A percentile compares a stretch with the other conserved stretches of the same genome.
Conservation (phyloP, 768 basidiomycete species). For the Pleurotus tuber-regium region DNA sequence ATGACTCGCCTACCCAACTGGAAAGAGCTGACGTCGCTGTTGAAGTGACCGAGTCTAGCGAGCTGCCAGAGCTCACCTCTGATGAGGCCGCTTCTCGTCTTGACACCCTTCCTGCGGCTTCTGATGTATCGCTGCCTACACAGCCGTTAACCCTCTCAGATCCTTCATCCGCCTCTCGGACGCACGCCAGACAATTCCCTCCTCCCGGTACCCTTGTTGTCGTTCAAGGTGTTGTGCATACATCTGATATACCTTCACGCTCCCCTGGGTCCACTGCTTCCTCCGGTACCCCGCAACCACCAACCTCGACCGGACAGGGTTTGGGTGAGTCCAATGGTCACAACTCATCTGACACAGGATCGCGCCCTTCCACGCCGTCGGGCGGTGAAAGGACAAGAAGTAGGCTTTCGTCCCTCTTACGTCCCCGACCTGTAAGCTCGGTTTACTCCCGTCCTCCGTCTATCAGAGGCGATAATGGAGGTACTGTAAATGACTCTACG, state of each 20-base stretch:
- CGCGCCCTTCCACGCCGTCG: conserved; percentile 29
- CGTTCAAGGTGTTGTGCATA: conserved; percentile 55
- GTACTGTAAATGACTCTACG: conserved; percentile 11
- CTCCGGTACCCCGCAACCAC: no score
- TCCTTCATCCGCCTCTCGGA: neutral
- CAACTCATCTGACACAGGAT: conserved; percentile 5
- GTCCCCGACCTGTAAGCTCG: conserved; percentile 30
- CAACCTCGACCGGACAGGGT: conserved; percentile 3
- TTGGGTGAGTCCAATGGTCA: neutral
- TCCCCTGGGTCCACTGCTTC: no score
- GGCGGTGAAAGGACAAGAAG: conserved; percentile 23
- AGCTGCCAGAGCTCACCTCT: neutral
- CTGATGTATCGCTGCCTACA: neutral
- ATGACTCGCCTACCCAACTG: no score
- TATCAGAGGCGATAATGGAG: neutral
- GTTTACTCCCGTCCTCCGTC: conserved; percentile 9
- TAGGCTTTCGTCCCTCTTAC: conserved; percentile 28
- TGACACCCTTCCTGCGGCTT: neutral
- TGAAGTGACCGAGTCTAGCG: neutral
- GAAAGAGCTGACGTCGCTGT: no score
- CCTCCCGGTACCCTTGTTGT: conserved; percentile 79
- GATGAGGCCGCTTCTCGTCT: neutral
- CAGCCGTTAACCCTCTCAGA: neutral
- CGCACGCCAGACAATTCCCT: conserved; percentile 47
- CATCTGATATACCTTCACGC: conserved; percentile 12